Base-by-base conservation (phyloP, 139 green algal species). In the Marvania coccoides region DNA sequence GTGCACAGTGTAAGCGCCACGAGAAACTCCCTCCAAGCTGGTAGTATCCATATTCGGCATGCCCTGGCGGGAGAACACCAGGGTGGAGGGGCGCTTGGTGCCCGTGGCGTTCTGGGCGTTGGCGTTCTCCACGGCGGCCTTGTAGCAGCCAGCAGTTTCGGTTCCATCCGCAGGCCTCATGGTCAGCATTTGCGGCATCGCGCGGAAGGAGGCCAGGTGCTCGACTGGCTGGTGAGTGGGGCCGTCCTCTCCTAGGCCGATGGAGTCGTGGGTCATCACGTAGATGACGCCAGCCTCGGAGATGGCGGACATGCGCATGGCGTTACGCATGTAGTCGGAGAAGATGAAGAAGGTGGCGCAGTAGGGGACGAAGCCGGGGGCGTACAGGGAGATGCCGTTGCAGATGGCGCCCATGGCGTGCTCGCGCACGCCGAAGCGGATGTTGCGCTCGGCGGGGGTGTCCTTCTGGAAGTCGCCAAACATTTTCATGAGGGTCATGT, bases 301-400 rank as follows among this genome's bases (percentile, higher is more conserved):
- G 45, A 99, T 82, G 0, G 94, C 94, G 14, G 83, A 75, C 83
- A 99, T 93, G 63, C 94, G 86, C 79, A 99, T 98, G 79, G 94
- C 85, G 62, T 73, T 73, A 74, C 94, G 87, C 92, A 97, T 98
- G 92, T 99, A 99, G 81, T 99, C 94, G 57, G 90, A 95, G 94
- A 99, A 99, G 81, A 98, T 97, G 88, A 95, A 98, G 90, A 99
- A 99, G 77, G 94, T 99, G 61, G 94, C 94, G 77, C 88, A 95
- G 86, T 98, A 99, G 59, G 93, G 88, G 71, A 98, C 88, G 61
- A 98, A 70, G 80, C 94, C 94, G 34, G 75, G 67, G 48, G 65
- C 74, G 87, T 99, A 88, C 47, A 96, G 86, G 31, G 74, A 80
- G 36, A 99, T 92, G 67, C 83, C 94, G 75, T 99, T 99, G 81